phyloP scores from a whole-genome alignment of 108 stramenopile species.

The Poteriospumella lacustris region DNA sequence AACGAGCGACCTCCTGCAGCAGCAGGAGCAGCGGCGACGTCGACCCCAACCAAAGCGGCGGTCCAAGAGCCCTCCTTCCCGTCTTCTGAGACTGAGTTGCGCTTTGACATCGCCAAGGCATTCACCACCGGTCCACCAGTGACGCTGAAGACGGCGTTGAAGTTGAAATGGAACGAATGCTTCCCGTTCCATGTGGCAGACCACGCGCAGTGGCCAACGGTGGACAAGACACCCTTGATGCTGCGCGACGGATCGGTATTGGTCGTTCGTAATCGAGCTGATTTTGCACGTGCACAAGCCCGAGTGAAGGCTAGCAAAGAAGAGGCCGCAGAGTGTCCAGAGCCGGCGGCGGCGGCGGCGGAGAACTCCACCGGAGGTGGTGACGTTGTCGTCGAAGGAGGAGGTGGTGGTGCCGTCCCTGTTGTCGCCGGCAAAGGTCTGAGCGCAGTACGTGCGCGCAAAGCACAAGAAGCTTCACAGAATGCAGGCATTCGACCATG shows the following conservation, averaged over 20 bases:
- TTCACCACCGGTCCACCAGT: conserved; percentile 18
- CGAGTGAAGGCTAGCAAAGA: background rate
- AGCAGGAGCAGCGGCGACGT: background rate
- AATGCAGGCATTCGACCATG: too few relatives aligned
- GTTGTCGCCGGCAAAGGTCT: background rate
- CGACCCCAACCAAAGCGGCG: background rate
- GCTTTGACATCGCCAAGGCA: conserved; percentile 4
- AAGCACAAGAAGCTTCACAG: too few relatives aligned
- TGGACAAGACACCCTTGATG: background rate
- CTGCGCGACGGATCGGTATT: conserved; percentile 23
- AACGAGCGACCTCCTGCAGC: too few relatives aligned
- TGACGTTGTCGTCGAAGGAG: too few relatives aligned
- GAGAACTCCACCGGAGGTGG: too few relatives aligned
- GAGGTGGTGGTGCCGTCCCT: too few relatives aligned
- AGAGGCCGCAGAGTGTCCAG: too few relatives aligned
- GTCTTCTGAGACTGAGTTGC: too few relatives aligned
- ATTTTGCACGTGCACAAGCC: conserved; percentile 6
- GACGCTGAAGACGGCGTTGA: background rate
- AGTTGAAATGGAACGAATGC: conserved; percentile 26
- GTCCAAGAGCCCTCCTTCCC: background rate
- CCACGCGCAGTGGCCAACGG: background rate
- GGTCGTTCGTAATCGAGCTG: conserved; percentile 1
- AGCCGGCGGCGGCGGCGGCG: too few relatives aligned
- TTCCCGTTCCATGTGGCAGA: background rate
- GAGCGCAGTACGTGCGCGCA: background rate